A percentile compares a stretch with the other conserved stretches of the same genome.
Evolutionary conservation across 1,139 yeast genomes (phyloP).

Genomic region (Lodderomyces jiufengensis): DNA sequence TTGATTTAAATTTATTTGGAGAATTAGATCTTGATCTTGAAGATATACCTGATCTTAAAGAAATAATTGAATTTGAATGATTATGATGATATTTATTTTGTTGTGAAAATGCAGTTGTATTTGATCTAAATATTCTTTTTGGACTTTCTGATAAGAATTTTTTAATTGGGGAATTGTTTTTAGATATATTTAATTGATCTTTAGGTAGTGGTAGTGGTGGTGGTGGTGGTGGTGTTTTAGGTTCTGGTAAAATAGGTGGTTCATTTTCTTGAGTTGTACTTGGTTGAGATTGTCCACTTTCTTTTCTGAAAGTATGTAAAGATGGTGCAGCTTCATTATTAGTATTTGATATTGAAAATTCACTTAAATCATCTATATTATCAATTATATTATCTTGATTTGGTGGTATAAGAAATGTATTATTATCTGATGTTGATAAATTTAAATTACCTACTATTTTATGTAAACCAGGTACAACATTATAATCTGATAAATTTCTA

Average conservation of each 20-base stretch:
- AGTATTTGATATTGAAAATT: slow-evolving; percentile 11
- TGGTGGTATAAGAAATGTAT: slow-evolving; percentile 1
- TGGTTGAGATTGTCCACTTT: slow-evolving; percentile 4
- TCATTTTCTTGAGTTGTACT: slow-evolving; percentile 1
- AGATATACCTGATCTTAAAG: slow-evolving; percentile 25
- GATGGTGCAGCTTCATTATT: slow-evolving; percentile 6
- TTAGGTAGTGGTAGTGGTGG: slow-evolving; percentile 13
- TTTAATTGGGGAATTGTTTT: slow-evolving; percentile 29
- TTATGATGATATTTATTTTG: slow-evolving; percentile 14
- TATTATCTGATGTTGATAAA: neutral
- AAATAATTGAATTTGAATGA: slow-evolving; percentile 28
- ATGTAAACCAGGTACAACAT: slow-evolving; percentile 14
- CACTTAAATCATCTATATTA: slow-evolving; percentile 30
- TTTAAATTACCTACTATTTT: slow-evolving; percentile 13
- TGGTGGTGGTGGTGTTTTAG: slow-evolving; percentile 17
- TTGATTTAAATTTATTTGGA: slow-evolving; percentile 24
- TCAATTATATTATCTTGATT: slow-evolving; percentile 17
- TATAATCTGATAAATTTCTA: slow-evolving; percentile 8
- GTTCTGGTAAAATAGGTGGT: slow-evolving; percentile 1
- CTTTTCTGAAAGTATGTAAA: slow-evolving; percentile 7
- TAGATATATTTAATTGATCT: slow-evolving; percentile 4
- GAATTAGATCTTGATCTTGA: slow-evolving; percentile 28
- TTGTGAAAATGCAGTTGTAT: slow-evolving; percentile 8
- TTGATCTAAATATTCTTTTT: slow-evolving; percentile 22
- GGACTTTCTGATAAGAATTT: slow-evolving; percentile 35